phyloP scores from a whole-genome alignment of 805 yeast species.

The Isabelozyma gotoi region DNA sequence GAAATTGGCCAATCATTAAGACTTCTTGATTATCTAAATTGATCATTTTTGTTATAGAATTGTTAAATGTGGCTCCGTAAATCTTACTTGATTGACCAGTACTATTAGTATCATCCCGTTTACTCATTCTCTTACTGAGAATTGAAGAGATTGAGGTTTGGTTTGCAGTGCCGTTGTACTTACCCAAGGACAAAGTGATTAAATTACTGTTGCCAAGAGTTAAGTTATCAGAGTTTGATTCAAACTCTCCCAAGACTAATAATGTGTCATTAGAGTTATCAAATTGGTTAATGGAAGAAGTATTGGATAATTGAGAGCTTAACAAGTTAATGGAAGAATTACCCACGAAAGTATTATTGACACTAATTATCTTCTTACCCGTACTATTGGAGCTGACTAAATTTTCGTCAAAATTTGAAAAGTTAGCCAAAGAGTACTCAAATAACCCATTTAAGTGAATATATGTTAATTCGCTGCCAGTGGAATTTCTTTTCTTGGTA shows the following conservation, averaged over 20 bases:
- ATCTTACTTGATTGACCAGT: conserved; percentile 7
- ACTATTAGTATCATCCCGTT: conserved; percentile 14
- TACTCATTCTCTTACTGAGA: conserved; percentile 5
- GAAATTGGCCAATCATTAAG: conserved; percentile 32
- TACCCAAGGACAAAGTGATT: conserved; percentile 22
- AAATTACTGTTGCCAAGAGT: conserved; percentile 27
- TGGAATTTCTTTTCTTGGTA: conserved; percentile 17
- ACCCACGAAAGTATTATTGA: conserved; percentile 37
- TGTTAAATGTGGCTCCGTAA: conserved; percentile 31
- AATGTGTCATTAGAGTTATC: conserved; percentile 31
- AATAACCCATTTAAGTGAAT: conserved; percentile 71
- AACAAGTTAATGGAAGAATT: conserved; percentile 39
- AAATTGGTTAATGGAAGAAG: conserved; percentile 34
- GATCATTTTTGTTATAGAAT: conserved; percentile 22
- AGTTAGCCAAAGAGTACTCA: conserved; percentile 75
- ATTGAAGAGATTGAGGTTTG: conserved; percentile 17
- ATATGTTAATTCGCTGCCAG: conserved; percentile 14
- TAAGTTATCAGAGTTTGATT: conserved; percentile 30
- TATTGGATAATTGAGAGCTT: conserved; percentile 25
- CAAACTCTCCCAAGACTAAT: conserved; percentile 48
- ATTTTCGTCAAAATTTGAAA: conserved; percentile 36
- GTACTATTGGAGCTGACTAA: conserved; percentile 20
- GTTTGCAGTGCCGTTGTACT: conserved; percentile 33
- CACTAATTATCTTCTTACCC: conserved; percentile 21
- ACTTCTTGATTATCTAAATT: conserved; percentile 15